Conservation (phyloP, 1,284 basidiomycete genomes). For the Cutaneotrichosporon cutaneum region DNA sequence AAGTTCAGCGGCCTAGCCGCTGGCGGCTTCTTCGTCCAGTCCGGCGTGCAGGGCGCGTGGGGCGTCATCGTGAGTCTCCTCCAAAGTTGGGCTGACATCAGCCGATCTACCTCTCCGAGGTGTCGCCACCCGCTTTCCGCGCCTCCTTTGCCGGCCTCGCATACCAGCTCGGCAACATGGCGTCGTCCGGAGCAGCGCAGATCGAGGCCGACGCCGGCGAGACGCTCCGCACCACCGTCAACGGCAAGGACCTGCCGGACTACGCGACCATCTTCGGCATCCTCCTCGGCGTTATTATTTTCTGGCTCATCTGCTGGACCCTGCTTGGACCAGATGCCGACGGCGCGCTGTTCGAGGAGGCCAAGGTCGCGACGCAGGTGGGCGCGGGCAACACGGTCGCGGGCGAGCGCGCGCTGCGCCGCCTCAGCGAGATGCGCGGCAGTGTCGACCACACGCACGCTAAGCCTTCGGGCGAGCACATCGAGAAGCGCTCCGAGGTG, state of each 20-base stretch:
- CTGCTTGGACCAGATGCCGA: slow-evolving; percentile 60
- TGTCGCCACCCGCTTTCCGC: slow-evolving; percentile 79
- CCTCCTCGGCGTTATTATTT: slow-evolving; percentile 64
- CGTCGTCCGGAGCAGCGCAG: slow-evolving; percentile 80
- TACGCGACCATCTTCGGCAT: slow-evolving; percentile 86
- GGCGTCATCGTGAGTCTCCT: slow-evolving; percentile 50
- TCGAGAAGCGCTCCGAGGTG: not conserved
- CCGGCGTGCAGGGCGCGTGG: slow-evolving; percentile 72
- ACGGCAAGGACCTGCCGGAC: slow-evolving; percentile 62
- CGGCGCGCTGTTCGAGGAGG: slow-evolving; percentile 76
- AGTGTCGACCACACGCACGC: not conserved
- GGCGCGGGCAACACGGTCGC: slow-evolving; percentile 58
- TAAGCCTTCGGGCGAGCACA: not conserved
- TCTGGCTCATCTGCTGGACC: slow-evolving; percentile 51
- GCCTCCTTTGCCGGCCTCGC: slow-evolving; percentile 89
- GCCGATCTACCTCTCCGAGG: slow-evolving; percentile 72
- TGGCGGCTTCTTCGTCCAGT: slow-evolving; percentile 65
- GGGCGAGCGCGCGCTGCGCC: not conserved
- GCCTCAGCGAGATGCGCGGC: too few species aligned
- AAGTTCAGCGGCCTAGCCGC: slow-evolving; percentile 47
- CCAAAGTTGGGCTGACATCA: slow-evolving; percentile 46
- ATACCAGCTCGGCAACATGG: slow-evolving; percentile 70
- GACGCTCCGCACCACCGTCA: slow-evolving; percentile 32
- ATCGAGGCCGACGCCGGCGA: slow-evolving; percentile 76
- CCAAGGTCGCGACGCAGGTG: slow-evolving; percentile 73